These are phyloP conservation scores for Sugiyamaella castrensis DNA, from an alignment of 1,139 yeast species.

Conservation along the genomic window DNA sequence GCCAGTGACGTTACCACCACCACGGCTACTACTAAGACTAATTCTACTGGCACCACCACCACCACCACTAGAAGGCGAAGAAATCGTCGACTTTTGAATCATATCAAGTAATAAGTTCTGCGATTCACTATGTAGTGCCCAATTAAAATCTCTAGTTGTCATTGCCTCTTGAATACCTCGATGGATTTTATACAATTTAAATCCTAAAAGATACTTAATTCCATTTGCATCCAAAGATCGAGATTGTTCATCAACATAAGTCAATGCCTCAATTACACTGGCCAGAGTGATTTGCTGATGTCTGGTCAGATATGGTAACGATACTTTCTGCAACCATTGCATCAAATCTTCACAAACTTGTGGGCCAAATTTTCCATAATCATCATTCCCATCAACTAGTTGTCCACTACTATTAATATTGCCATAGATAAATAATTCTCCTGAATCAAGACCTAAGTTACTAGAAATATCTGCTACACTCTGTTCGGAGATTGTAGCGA, in stretches of 20 bases:
- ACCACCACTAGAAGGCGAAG: neutral
- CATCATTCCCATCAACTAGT: constrained; percentile 1
- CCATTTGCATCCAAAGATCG: constrained; percentile 69
- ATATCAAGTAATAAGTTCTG: constrained; percentile 61
- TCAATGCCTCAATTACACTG: constrained; percentile 62
- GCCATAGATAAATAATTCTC: neutral
- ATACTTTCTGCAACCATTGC: constrained; percentile 58
- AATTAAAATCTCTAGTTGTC: constrained; percentile 75
- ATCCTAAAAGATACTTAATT: constrained; percentile 65
- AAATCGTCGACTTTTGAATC: constrained; percentile 45
- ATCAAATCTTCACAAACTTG: constrained; percentile 50
- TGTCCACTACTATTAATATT: neutral
- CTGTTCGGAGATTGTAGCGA: constrained; percentile 41
- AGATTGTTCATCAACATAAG: constrained; percentile 50
- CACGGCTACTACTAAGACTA: constrained; percentile 26
- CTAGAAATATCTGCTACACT: constrained; percentile 30
- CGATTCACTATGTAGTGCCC: constrained; percentile 85
- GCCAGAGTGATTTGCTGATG: constrained; percentile 87
- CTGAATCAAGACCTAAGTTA: constrained; percentile 22
- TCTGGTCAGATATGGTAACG: constrained; percentile 79
- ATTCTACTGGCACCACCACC: neutral
- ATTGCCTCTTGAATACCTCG: constrained; percentile 48
- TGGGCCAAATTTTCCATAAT: constrained; percentile 42
- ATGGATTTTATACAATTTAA: constrained; percentile 63
- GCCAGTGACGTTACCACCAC: constrained; percentile 30